Base-by-base conservation (phyloP, 495 filamentous ascomycete species). In the Annulohypoxylon moriforme region DNA sequence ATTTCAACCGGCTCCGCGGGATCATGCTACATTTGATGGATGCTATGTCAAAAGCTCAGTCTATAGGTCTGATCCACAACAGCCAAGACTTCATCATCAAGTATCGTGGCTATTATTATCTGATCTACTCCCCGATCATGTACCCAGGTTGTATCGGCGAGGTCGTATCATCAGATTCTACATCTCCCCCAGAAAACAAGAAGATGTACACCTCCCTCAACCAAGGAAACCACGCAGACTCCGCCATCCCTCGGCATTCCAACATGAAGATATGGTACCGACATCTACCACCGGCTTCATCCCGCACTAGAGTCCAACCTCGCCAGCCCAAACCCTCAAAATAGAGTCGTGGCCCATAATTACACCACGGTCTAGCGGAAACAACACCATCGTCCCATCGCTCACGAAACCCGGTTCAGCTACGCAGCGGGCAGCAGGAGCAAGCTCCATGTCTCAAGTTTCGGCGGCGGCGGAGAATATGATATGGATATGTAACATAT, bases 331-430 rank as follows among this genome's bases (percentile, higher is more conserved):
- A 13, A 36, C 3, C 9, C 27, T 50, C 16, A 29, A 29, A 10
- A 29, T n/a, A 36, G 36, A 46, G 44, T 38, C 31, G 60, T 29
- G 44, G 40, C 40, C 40, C 40, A 44, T 44, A 44, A 44, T 44
- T 44, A 44, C 40, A 20, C 40, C 40, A 20, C 40, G 40, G 40
- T 44, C 40, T 44, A 44, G 40, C 18, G 40, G 40, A 18, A 13
- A 44, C 40, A 44, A 16, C 40, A 18, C n/a, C 6, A 16, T 4
- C 40, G 40, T 40, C 14, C 36, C 36, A 2, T 13, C n/a, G 11
- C 40, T n/a, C n/a, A 18, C 40, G n/a, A 18, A 44, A 44, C 40
- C 40, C 40, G 40, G 40, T 44, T 44, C n/a, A 44, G 40, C 40
- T 44, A 44, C 40, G 38, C 9, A 44, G 40, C 40, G 40, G 40